Evolutionary conservation across 2,329 filamentous ascomycete genomes (phyloP).

Genomic region (Fusarium sp.): DNA sequence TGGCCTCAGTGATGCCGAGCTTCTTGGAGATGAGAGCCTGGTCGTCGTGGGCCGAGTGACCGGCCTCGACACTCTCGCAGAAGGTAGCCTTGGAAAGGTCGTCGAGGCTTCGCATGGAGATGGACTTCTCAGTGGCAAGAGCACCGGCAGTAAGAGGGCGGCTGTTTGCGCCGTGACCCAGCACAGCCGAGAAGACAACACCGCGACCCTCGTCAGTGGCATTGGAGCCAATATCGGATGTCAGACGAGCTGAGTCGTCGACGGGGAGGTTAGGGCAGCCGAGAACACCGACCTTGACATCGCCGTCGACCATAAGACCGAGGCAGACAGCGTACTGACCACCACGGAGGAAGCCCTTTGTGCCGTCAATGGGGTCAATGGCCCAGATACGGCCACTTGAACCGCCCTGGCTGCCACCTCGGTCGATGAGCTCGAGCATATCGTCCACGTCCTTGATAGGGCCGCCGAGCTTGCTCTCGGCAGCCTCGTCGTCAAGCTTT

Average conservation of each 20-base stretch:
- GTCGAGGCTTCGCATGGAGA: slow-evolving; percentile 81
- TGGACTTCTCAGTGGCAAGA: slow-evolving; percentile 68
- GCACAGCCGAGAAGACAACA: slow-evolving; percentile 87
- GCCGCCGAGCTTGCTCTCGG: slow-evolving; percentile 74
- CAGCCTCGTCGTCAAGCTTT: slow-evolving; percentile 67
- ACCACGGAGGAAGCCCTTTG: slow-evolving; percentile 94
- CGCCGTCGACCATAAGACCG: slow-evolving; percentile 89
- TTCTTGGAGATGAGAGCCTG: slow-evolving; percentile 82
- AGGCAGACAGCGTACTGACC: slow-evolving; percentile 98
- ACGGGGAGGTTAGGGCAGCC: slow-evolving; percentile 96
- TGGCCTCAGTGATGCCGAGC: slow-evolving; percentile 88
- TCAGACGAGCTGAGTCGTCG: slow-evolving; percentile 72
- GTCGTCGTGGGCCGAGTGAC: slow-evolving; percentile 89
- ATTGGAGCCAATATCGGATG: slow-evolving; percentile 77
- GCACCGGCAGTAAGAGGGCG: slow-evolving; percentile 70
- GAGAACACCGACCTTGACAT: slow-evolving; percentile 93
- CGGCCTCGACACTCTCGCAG: slow-evolving; percentile 96
- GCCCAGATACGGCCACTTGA: slow-evolving; percentile 87
- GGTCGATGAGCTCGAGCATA: slow-evolving; percentile 75
- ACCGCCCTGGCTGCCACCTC: slow-evolving; percentile 77
- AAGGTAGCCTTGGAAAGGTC: slow-evolving; percentile 86
- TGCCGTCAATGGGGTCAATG: slow-evolving; percentile 96
- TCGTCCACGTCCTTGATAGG: slow-evolving; percentile 72
- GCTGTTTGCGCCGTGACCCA: slow-evolving; percentile 82
- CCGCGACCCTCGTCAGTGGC: slow-evolving; percentile 82